Percentiles rank a stretch among this genome's conserved stretches.
Conservation (phyloP, 2,329 filamentous ascomycete genomes). For the Falciphora oryzae region DNA sequence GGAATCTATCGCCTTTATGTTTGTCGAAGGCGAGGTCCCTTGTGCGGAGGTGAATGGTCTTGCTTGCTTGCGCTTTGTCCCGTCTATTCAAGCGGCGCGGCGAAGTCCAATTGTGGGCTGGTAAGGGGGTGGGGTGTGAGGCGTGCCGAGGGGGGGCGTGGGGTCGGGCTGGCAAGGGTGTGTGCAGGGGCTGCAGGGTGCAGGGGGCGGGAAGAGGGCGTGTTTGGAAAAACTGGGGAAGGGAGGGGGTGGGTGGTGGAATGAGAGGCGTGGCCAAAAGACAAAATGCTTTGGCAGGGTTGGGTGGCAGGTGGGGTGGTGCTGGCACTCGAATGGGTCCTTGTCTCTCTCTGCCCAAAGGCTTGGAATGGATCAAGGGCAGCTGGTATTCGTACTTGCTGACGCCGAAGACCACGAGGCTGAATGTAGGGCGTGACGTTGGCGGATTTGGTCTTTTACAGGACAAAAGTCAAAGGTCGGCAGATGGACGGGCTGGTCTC, state of each 20-base stretch:
- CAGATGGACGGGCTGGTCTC: background rate
- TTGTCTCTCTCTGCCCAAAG: background rate
- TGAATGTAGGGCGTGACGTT: constrained; percentile 26
- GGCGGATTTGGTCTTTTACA: background rate
- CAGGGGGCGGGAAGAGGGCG: constrained; percentile 2
- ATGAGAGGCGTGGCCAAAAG: background rate
- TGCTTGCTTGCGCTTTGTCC: constrained; percentile 6
- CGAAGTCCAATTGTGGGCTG: constrained; percentile 22
- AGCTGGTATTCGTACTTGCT: constrained; percentile 28
- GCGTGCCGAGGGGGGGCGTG: constrained; percentile 3
- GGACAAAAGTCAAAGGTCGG: background rate
- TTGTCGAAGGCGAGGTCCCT: constrained; percentile 1
- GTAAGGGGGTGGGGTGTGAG: constrained; percentile 14
- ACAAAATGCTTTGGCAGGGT: background rate
- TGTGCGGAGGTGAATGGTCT: background rate
- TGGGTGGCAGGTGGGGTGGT: background rate
- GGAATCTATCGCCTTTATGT: constrained; percentile 1
- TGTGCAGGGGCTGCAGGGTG: background rate
- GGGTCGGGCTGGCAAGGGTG: constrained; percentile 12
- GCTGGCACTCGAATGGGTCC: background rate
- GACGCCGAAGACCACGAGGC: constrained; percentile 39
- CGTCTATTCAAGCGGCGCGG: constrained; percentile 24
- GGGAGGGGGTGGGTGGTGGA: background rate
- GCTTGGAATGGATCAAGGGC: constrained; percentile 9
- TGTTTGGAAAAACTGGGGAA: constrained; percentile 5